These are phyloP conservation scores for Colletotrichum sansevieriae DNA, from an alignment of 2,329 filamentous ascomycete species.

Conservation along the genomic window DNA sequence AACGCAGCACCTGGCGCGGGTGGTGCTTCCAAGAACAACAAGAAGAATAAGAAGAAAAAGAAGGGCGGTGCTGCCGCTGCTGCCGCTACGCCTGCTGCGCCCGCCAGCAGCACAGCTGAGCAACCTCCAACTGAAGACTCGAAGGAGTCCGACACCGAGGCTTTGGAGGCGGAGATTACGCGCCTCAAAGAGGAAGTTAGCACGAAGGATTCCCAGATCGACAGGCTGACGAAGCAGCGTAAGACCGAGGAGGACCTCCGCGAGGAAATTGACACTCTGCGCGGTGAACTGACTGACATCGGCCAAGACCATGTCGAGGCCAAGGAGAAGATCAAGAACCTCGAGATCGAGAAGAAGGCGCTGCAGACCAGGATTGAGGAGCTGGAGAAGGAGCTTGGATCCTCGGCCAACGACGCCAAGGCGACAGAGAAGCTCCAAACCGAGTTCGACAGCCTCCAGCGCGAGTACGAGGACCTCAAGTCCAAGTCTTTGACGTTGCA, in stretches of 20 bases:
- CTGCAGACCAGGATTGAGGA: conserved; percentile 74
- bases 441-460: conserved; percentile 69
- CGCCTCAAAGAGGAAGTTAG: conserved; percentile 66
- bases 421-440: conserved; percentile 68
- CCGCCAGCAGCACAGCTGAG: conserved; percentile 53
- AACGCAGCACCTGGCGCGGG: conserved; percentile 44
- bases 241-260: conserved; percentile 82
- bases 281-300: conserved; percentile 82
- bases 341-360: conserved; percentile 76
- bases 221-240: conserved; percentile 76
- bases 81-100: conserved; percentile 43
- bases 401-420: conserved; percentile 51
- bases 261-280: conserved; percentile 88
- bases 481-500: conserved; percentile 77
- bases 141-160: conserved; percentile 50
- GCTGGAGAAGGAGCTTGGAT: conserved; percentile 77
- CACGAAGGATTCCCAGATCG: conserved; percentile 80
- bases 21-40: conserved; percentile 42
- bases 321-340: conserved; percentile 80
- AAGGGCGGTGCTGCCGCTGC: conserved; percentile 76
- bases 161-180: conserved; percentile 62
- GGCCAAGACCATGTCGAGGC: conserved; percentile 88
- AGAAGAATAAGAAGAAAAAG: conserved; percentile 85
- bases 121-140: conserved; percentile 44
- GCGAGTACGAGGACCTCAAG: conserved; percentile 77